phyloP scores from a whole-genome alignment of 345 rosid genomes.

The Citrus mangshanensis region DNA sequence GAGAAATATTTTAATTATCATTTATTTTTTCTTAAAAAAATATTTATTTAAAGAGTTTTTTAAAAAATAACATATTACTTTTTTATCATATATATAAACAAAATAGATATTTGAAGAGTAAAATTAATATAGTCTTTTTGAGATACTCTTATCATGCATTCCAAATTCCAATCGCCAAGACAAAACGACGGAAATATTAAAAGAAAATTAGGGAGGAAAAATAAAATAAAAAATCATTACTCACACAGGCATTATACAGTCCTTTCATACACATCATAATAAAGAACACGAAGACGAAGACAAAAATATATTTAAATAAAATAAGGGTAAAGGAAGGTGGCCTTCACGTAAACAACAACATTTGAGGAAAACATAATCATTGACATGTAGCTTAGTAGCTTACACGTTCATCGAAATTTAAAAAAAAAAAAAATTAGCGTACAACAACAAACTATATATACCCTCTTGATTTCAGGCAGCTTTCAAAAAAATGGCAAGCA shows the following conservation, averaged over 20 bases:
- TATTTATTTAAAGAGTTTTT: too few relatives aligned
- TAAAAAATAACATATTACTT: too few relatives aligned
- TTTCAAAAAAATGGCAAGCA: slow-evolving; percentile 36
- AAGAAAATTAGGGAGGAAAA: too few relatives aligned
- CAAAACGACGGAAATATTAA: too few relatives aligned
- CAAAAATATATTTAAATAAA: neutral
- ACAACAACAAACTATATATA: slow-evolving; percentile 22
- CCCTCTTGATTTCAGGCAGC: neutral
- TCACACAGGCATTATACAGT: neutral
- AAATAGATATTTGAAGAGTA: too few relatives aligned
- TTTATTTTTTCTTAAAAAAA: too few relatives aligned
- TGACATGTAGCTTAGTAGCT: slow-evolving; percentile 24
- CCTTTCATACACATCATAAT: neutral
- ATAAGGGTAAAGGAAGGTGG: slow-evolving; percentile 14
- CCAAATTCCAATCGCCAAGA: too few relatives aligned
- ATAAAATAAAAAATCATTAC: neutral
- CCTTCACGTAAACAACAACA: slow-evolving; percentile 25
- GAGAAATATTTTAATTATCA: too few relatives aligned
- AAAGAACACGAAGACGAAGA: neutral
- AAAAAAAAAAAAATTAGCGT: neutral
- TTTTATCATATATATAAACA: too few relatives aligned
- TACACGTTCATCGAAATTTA: slow-evolving; percentile 29
- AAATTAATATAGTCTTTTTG: too few relatives aligned
- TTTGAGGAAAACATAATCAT: neutral
- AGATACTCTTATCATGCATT: too few relatives aligned